These are phyloP conservation scores for Phytophthora parvispora DNA, from an alignment of 352 stramenopile species.

Conservation along the genomic window DNA sequence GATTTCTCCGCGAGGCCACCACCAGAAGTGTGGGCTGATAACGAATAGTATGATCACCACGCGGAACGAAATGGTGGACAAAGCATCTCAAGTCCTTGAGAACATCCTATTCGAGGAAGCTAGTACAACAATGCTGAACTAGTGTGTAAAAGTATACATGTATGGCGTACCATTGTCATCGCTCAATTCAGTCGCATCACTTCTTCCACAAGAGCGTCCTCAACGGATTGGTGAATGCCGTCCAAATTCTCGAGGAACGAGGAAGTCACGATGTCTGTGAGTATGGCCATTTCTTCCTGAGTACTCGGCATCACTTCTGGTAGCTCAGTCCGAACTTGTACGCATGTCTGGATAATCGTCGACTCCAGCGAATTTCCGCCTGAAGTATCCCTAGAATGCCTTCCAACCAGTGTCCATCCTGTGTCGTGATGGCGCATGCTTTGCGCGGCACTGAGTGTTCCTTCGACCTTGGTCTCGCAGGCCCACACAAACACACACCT, in stretches of 20 bases:
- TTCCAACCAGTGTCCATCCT: conserved; percentile 32
- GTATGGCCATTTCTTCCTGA: conserved; percentile 33
- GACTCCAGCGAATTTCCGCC: conserved; percentile 5
- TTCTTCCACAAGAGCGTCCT: conserved; percentile 38
- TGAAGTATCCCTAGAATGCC: neutral
- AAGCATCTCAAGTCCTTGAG: neutral
- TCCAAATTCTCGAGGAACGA: conserved; percentile 42
- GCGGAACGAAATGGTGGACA: neutral
- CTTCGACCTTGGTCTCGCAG: conserved; percentile 35
- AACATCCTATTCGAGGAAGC: neutral
- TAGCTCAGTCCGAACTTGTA: conserved; percentile 31
- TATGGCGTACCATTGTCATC: too few species aligned
- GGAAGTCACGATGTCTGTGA: conserved; percentile 32
- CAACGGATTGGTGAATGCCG: conserved; percentile 36
- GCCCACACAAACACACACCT: conserved; percentile 39
- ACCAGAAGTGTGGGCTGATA: neutral
- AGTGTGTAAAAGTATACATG: neutral
- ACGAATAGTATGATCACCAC: neutral
- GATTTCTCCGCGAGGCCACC: neutral
- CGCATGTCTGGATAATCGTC: conserved; percentile 38
- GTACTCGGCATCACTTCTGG: conserved; percentile 27
- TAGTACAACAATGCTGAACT: neutral
- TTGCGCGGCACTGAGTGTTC: conserved; percentile 30
- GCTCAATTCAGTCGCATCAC: conserved; percentile 14
- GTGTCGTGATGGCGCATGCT: conserved; percentile 28